These are phyloP conservation scores for Selaginella tamariscina DNA, from an alignment of 75 land plant species.

Conservation along the genomic window DNA sequence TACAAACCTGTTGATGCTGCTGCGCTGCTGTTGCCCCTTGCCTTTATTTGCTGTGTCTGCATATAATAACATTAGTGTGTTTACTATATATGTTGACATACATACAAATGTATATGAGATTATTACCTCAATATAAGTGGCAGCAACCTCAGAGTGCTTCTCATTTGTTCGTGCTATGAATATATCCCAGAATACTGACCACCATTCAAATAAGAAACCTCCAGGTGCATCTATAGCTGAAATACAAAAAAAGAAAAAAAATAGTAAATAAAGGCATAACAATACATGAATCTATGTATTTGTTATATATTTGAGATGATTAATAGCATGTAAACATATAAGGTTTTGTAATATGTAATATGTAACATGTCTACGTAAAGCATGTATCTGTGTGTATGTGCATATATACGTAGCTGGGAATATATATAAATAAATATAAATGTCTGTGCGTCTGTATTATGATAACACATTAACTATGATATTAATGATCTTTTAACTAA, in stretches of 20 bases:
- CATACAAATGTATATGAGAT: neutral
- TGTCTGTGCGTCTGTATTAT: too few relatives aligned
- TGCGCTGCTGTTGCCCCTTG: neutral
- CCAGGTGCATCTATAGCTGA: slow-evolving; percentile 98
- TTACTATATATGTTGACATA: neutral
- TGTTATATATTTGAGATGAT: too few relatives aligned
- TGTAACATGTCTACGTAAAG: too few relatives aligned
- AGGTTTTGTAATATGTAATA: too few relatives aligned
- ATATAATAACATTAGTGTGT: too few relatives aligned
- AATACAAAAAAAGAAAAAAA: slow-evolving; percentile 8
- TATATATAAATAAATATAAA: too few relatives aligned
- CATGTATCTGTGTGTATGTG: too few relatives aligned
- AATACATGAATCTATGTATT: neutral
- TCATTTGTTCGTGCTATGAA: slow-evolving; percentile 96
- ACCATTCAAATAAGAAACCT: slow-evolving; percentile 99
- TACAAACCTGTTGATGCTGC: neutral
- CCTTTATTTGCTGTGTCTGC: neutral
- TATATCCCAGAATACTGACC: slow-evolving; percentile 99
- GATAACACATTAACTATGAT: too few relatives aligned
- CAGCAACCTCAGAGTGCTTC: slow-evolving; percentile 98
- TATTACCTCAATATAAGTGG: slow-evolving; percentile 85
- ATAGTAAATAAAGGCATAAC: neutral
- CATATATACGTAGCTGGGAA: too few relatives aligned
- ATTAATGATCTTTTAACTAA: too few relatives aligned
- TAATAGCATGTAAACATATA: too few relatives aligned